Conservation (phyloP, 1,139 yeast genomes). For the Yamadazyma diospyri region DNA sequence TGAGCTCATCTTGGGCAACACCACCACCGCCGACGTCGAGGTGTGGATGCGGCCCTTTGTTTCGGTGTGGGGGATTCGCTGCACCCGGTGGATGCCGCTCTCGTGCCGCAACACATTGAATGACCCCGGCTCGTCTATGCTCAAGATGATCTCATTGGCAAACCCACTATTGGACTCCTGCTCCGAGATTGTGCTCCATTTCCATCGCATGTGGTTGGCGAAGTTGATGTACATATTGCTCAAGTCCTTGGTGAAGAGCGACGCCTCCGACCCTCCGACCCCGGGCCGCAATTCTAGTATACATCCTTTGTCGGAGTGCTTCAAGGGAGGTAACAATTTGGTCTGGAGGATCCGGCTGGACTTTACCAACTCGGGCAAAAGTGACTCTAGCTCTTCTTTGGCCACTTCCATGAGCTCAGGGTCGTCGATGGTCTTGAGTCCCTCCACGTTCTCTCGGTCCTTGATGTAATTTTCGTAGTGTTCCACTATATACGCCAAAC, state of each 20-base stretch:
- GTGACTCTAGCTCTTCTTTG: slow-evolving; percentile 26
- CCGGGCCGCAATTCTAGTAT: slow-evolving; percentile 90
- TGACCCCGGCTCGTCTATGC: slow-evolving; percentile 73
- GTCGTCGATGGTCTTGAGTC: slow-evolving; percentile 33
- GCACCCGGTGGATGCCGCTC: slow-evolving; percentile 96
- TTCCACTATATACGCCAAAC: slow-evolving; percentile 52
- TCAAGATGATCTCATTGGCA: slow-evolving; percentile 71
- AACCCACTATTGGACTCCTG: slow-evolving; percentile 60
- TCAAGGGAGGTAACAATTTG: slow-evolving; percentile 70
- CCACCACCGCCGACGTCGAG: slow-evolving; percentile 93
- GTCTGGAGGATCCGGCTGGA: slow-evolving; percentile 47
- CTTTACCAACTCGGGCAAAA: slow-evolving; percentile 33
- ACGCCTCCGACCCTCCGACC: slow-evolving; percentile 94
- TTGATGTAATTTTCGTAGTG: slow-evolving; percentile 45
- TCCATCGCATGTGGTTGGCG: slow-evolving; percentile 68
- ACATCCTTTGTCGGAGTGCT: slow-evolving; percentile 74
- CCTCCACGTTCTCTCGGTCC: slow-evolving; percentile 32
- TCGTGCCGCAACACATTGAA: slow-evolving; percentile 74
- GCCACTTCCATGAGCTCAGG: slow-evolving; percentile 22
- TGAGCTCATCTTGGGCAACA: slow-evolving; percentile 72
- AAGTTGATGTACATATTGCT: slow-evolving; percentile 77
- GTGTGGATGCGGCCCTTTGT: slow-evolving; percentile 94
- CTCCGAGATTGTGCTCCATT: slow-evolving; percentile 53
- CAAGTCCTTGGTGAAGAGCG: slow-evolving; percentile 77
- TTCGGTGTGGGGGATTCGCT: slow-evolving; percentile 90